Evolutionary conservation across 2,329 filamentous ascomycete genomes (phyloP).

Genomic region (Fulvia fulva): DNA sequence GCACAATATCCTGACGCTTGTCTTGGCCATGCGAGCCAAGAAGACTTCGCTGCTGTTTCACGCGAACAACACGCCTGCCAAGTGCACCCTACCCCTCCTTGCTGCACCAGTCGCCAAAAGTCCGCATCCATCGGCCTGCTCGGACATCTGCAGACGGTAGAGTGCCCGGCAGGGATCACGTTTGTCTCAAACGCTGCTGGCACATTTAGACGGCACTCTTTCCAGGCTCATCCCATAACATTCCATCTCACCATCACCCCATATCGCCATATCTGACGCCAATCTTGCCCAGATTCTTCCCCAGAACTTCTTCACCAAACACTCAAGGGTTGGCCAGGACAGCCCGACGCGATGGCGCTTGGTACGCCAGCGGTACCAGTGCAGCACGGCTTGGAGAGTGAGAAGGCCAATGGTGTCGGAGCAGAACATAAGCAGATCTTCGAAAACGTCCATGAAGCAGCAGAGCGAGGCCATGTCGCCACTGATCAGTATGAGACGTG

Average conservation of each 20-base stretch:
- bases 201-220: not conserved
- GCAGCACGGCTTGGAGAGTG: not conserved
- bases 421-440: not conserved
- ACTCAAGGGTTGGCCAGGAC: not conserved
- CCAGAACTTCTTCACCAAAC: not conserved
- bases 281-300: not conserved
- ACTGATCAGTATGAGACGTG: not conserved
- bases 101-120: not conserved
- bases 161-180: not conserved
- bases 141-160: not conserved
- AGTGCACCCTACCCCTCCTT: not conserved
- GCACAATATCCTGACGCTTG: too few relatives aligned
- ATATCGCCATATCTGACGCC: not conserved
- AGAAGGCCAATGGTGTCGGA: not conserved
- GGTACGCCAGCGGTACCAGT: not conserved
- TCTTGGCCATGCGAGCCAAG: not conserved
- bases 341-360: not conserved
- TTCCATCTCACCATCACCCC: not conserved
- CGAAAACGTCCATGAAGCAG: not conserved
- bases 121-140: not conserved
- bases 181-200: not conserved
- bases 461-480: not conserved
- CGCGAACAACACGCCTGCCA: not conserved
- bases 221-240: not conserved
- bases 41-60: not conserved